phyloP scores from a whole-genome alignment of 2,329 filamentous ascomycete species.

The Cladosporium sp. region DNA sequence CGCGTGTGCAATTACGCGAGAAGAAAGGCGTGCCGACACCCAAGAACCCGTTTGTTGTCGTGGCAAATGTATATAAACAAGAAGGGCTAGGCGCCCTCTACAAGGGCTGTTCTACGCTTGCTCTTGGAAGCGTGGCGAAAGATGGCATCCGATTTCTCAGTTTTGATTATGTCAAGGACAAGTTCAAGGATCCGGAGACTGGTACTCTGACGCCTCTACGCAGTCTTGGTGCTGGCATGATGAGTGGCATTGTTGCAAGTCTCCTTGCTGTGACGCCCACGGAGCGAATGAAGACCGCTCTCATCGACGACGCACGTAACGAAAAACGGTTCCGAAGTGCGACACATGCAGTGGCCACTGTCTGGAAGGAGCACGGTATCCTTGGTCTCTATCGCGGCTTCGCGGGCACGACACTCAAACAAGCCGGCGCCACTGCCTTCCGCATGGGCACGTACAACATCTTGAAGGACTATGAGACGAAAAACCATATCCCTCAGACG shows the following conservation, averaged over 20 bases:
- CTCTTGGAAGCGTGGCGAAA: constrained; percentile 59
- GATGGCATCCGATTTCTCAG: constrained; percentile 63
- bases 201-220: constrained; percentile 53
- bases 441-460: constrained; percentile 61
- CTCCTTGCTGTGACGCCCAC: constrained; percentile 64
- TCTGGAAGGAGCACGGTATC: constrained; percentile 53
- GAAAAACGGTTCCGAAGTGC: constrained; percentile 48
- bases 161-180: constrained; percentile 61
- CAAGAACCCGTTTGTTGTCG: constrained; percentile 56
- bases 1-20: constrained; percentile 54
- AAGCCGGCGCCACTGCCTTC: constrained; percentile 58
- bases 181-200: constrained; percentile 52
- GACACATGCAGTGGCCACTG: constrained; percentile 47
- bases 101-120: constrained; percentile 58
- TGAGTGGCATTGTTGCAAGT: constrained; percentile 58
- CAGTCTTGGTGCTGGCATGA: constrained; percentile 62
- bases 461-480: constrained; percentile 55
- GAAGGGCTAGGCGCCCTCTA: constrained; percentile 59
- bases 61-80: constrained; percentile 50
- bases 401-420: constrained; percentile 58
- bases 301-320: constrained; percentile 58
- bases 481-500: constrained; percentile 45
- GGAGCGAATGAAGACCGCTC: constrained; percentile 64
- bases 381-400: constrained; percentile 55
- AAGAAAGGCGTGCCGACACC: constrained; percentile 43